Conservation (phyloP, 1,284 basidiomycete genomes). For the Neotropicomus parvogracilis region DNA sequence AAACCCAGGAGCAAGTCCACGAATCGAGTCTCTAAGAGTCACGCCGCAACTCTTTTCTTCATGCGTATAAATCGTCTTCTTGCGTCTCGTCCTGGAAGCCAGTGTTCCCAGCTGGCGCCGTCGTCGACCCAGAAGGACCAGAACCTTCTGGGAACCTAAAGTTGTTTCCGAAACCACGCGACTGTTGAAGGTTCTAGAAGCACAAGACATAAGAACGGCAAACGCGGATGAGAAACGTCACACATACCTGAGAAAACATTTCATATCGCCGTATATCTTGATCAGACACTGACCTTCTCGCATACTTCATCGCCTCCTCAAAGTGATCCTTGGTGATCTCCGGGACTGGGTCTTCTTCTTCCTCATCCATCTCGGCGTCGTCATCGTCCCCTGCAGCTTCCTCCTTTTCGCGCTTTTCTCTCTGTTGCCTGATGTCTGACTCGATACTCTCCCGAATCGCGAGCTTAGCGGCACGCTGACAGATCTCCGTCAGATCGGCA, state of each 20-base stretch:
- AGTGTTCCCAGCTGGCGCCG: constrained; percentile 61
- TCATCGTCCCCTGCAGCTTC: constrained; percentile 54
- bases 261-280: constrained; percentile 94
- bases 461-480: constrained; percentile 95
- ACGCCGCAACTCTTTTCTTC: constrained; percentile 15
- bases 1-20: background rate
- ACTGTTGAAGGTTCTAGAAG: constrained; percentile 78
- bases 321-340: constrained; percentile 94
- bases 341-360: constrained; percentile 92
- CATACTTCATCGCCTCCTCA: constrained; percentile 96
- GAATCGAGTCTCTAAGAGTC: background rate
- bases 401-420: constrained; percentile 82
- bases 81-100: constrained; percentile 78
- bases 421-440: constrained; percentile 77
- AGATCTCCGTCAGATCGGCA: constrained; percentile 98
- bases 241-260: constrained; percentile 76
- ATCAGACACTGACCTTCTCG: constrained; percentile 89
- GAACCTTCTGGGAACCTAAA: constrained; percentile 95
- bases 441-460: constrained; percentile 96
- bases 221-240: background rate
- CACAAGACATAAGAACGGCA: background rate
- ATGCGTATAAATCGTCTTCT: constrained; percentile 89
- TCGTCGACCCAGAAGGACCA: constrained; percentile 44
- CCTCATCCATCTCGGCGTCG: constrained; percentile 71
- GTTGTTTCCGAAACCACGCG: constrained; percentile 80